A percentile compares a stretch with the other conserved stretches of the same genome.
Evolutionary conservation across 139 green algal genomes (phyloP).

Genomic region (Chlorella sp.): DNA sequence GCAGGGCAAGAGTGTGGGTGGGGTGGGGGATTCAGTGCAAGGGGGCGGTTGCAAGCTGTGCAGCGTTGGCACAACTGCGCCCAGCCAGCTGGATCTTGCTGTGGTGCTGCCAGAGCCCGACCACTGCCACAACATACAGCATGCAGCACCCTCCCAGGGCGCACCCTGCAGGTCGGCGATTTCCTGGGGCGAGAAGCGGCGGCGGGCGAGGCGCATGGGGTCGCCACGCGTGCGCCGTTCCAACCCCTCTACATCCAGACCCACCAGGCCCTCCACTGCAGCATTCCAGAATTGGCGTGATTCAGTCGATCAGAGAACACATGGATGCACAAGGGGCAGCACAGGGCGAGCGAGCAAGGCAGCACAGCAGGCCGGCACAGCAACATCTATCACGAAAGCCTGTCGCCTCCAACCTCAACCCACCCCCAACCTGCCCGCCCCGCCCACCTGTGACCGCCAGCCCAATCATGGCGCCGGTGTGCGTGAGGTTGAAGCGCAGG

Average conservation of each 20-base stretch:
- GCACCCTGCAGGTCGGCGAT: constrained; percentile 20
- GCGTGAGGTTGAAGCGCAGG: constrained; percentile 73
- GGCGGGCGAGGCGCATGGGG: constrained; percentile 61
- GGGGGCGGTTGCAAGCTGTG: too few relatives aligned
- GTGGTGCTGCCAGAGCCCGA: too few relatives aligned
- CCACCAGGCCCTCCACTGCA: constrained; percentile 49
- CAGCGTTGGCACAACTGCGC: too few relatives aligned
- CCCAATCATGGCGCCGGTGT: constrained; percentile 63
- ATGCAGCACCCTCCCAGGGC: neutral
- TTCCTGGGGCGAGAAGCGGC: constrained; percentile 63
- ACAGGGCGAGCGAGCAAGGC: too few relatives aligned
- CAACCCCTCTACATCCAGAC: constrained; percentile 71
- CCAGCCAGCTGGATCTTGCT: too few relatives aligned
- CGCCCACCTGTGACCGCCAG: constrained; percentile 11
- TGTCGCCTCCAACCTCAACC: too few relatives aligned
- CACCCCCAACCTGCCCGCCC: too few relatives aligned
- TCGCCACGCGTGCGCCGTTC: constrained; percentile 42
- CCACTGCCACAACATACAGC: neutral
- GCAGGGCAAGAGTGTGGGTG: neutral
- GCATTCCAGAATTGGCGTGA: too few relatives aligned
- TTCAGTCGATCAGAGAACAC: too few relatives aligned
- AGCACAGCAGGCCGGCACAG: neutral
- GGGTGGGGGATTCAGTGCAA: neutral
- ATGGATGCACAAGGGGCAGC: too few relatives aligned
- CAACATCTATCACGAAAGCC: too few relatives aligned